Conservation (phyloP, 129 eudicot genomes). For the Artemisia argyi region DNA sequence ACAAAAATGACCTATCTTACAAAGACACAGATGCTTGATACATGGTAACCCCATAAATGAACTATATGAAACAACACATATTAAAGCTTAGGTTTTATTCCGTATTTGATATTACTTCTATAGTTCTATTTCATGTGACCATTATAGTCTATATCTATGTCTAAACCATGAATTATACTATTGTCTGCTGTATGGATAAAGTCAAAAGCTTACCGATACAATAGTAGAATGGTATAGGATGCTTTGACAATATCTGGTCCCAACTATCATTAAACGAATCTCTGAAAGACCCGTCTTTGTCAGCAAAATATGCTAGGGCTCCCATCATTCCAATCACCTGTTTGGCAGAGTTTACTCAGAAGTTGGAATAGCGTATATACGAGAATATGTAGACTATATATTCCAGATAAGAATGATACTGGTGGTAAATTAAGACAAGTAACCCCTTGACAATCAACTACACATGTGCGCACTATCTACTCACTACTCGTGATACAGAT, state of each 20-base stretch:
- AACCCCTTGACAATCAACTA: too few relatives aligned
- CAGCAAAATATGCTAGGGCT: slow-evolving; percentile 63
- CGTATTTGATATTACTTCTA: too few relatives aligned
- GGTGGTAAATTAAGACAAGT: background rate
- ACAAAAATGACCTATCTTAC: background rate
- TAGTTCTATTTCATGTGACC: too few relatives aligned
- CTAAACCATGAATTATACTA: background rate
- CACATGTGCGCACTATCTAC: too few relatives aligned
- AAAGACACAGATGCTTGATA: background rate
- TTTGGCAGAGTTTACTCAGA: slow-evolving; percentile 20
- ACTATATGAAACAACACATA: too few relatives aligned
- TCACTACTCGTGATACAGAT: background rate
- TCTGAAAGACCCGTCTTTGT: slow-evolving; percentile 77
- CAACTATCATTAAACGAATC: slow-evolving; percentile 84
- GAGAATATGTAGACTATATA: background rate
- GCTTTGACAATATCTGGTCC: slow-evolving; percentile 86
- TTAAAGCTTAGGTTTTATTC: too few relatives aligned
- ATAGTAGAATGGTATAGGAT: slow-evolving; percentile 89
- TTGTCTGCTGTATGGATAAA: background rate
- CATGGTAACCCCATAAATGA: background rate
- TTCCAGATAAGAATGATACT: background rate
- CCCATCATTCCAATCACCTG: slow-evolving; percentile 76
- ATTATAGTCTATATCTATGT: too few relatives aligned
- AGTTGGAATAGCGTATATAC: background rate
- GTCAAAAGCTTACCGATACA: slow-evolving; percentile 54